Evolutionary conservation across 2,329 filamentous ascomycete genomes (phyloP).

Genomic region (Fusarium avenaceum): DNA sequence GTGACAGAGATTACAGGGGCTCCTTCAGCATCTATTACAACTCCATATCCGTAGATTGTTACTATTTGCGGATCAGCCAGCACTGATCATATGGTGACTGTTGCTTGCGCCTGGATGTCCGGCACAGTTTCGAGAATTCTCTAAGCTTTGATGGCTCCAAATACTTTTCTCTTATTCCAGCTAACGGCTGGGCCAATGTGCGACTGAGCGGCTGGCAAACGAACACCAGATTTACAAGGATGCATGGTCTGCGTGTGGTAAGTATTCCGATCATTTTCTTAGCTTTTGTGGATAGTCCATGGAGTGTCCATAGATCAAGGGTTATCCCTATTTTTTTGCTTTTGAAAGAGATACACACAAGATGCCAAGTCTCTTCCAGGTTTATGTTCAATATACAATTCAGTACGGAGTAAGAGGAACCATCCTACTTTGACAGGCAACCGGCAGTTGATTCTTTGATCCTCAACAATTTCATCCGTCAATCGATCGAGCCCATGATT

Average conservation of each 20-base stretch:
- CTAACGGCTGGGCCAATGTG: background rate
- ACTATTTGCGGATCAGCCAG: background rate
- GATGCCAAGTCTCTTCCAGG: background rate
- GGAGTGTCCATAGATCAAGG: too few species aligned
- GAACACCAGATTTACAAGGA: background rate
- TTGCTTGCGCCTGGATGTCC: background rate
- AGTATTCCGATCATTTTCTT: background rate
- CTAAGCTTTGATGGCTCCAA: slow-evolving; percentile 8
- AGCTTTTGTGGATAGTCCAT: background rate
- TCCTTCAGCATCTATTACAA: too few species aligned
- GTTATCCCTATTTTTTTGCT: background rate
- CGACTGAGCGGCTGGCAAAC: too few species aligned
- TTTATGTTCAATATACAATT: background rate
- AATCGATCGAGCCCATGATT: slow-evolving; percentile 3
- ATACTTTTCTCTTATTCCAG: background rate
- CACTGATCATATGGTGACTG: background rate
- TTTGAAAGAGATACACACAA: background rate
- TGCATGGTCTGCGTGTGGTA: background rate
- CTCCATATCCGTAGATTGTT: background rate
- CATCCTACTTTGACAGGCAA: background rate
- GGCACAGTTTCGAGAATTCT: background rate
- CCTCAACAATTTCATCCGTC: slow-evolving; percentile 8
- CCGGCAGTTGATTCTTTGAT: background rate
- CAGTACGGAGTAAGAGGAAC: background rate
- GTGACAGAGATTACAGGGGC: background rate